Evolutionary conservation across 1,284 basidiomycete genomes (phyloP).

Genomic region (Schizophyllum commune): DNA sequence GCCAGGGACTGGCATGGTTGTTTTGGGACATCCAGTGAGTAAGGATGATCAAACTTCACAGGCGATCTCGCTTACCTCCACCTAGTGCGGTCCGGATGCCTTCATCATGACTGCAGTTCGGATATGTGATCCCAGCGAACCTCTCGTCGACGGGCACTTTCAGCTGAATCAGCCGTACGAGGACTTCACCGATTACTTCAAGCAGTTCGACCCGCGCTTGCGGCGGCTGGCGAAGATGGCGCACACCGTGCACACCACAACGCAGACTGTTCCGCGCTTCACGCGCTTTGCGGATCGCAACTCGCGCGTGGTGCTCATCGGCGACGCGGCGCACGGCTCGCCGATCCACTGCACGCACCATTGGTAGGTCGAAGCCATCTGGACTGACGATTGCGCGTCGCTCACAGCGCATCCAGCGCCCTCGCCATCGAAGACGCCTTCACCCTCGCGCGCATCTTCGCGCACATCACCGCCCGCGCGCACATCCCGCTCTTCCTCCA

Average conservation of each 20-base stretch:
- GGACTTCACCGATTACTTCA: neutral
- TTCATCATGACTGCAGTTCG: conserved; percentile 1
- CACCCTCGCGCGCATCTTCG: conserved; percentile 12
- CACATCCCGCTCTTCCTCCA: conserved; percentile 11
- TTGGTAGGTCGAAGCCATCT: conserved; percentile 8
- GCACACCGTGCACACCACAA: conserved; percentile 4
- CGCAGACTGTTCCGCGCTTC: conserved; percentile 9
- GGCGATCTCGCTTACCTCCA: neutral
- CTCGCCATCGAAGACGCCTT: conserved; percentile 15
- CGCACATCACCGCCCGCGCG: conserved; percentile 3
- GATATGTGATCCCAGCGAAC: neutral
- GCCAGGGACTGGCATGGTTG: conserved; percentile 2
- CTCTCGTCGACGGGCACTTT: conserved; percentile 3
- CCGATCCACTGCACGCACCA: conserved; percentile 14
- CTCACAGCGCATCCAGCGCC: neutral
- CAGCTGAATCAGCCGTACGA: neutral
- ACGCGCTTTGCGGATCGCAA: conserved; percentile 2
- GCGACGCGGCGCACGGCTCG: conserved; percentile 14
- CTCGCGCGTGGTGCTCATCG: conserved; percentile 9
- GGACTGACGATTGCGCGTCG: neutral
- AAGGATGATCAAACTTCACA: neutral
- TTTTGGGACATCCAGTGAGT: conserved; percentile 1
- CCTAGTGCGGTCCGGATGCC: conserved; percentile 6
- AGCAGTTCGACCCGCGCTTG: neutral
- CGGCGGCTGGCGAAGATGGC: conserved; percentile 3